Conservation (phyloP, 2,329 filamentous ascomycete species). For the Sodiomyces alkalinus region DNA sequence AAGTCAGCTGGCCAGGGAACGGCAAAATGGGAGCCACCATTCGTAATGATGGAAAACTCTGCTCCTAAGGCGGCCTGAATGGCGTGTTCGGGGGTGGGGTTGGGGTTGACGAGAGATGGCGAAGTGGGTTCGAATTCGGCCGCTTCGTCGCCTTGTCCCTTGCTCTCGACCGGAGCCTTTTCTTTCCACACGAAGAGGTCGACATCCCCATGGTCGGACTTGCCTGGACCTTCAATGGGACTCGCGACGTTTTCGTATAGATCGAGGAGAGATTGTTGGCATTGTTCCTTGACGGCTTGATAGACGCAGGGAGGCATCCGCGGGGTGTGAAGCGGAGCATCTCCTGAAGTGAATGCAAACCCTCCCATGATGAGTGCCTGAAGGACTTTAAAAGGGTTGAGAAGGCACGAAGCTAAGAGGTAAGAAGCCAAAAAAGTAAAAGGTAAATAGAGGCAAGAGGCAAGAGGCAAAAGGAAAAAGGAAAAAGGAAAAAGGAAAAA, state of each 20-base stretch:
- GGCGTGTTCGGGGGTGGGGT: no score
- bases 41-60: slow-evolving; percentile 15
- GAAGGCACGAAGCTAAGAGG: no score
- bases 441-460: no score
- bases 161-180: background rate
- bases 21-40: slow-evolving; percentile 28
- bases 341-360: slow-evolving; percentile 33
- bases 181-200: slow-evolving; percentile 46
- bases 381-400: no score
- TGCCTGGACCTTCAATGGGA: slow-evolving; percentile 55
- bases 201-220: slow-evolving; percentile 55
- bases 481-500: no score
- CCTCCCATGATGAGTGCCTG: slow-evolving; percentile 43
- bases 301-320: slow-evolving; percentile 51
- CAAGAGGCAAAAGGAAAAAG: no score
- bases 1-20: slow-evolving; percentile 33
- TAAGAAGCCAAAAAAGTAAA: no score
- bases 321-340: slow-evolving; percentile 39
- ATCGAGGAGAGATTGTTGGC: slow-evolving; percentile 27
- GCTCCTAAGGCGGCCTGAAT: slow-evolving; percentile 26
- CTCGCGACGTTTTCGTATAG: slow-evolving; percentile 40
- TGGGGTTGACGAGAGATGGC: background rate
- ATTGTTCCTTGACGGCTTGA: slow-evolving; percentile 27
- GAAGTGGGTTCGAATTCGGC: no score
- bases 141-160: no score